Conservation (phyloP, 192 early-diverging fungal genomes). For the Coemansia sp. region DNA sequence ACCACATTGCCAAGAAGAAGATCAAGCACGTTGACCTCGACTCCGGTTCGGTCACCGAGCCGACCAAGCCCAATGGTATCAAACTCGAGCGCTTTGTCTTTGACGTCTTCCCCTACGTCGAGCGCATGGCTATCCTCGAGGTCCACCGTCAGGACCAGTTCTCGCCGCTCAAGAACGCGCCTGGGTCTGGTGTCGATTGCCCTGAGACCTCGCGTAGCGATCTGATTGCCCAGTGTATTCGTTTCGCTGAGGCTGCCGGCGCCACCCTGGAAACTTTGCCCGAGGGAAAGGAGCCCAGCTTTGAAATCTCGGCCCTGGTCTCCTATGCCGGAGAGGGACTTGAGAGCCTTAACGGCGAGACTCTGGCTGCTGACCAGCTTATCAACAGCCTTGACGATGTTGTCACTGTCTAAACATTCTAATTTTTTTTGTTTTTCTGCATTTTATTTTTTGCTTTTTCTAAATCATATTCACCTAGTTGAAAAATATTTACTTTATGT, state of each 20-base stretch:
- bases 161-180: constrained; percentile 97
- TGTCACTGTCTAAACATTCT: constrained; percentile 21
- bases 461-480: not conserved
- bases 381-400: constrained; percentile 34
- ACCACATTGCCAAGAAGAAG: constrained; percentile 98
- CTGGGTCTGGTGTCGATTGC: constrained; percentile 82
- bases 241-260: constrained; percentile 87
- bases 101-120: constrained; percentile 95
- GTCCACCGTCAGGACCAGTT: constrained; percentile 93
- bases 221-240: constrained; percentile 84
- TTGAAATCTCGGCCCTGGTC: constrained; percentile 92
- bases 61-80: constrained; percentile 90
- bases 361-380: constrained; percentile 42
- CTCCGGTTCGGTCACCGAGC: constrained; percentile 71
- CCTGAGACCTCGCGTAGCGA: constrained; percentile 94
- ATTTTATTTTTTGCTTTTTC: not conserved
- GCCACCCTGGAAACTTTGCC: constrained; percentile 68
- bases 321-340: constrained; percentile 94
- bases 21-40: constrained; percentile 87
- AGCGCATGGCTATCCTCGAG: constrained; percentile 91
- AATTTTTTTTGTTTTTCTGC: not conserved
- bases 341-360: constrained; percentile 72
- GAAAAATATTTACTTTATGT: too few relatives aligned
- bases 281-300: constrained; percentile 50
- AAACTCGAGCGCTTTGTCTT: constrained; percentile 99